A percentile compares a stretch with the other conserved stretches of the same genome.
These are phyloP conservation scores for Scenedesmus sp. DNA, from an alignment of 163 green algal genomes.

Conservation along the genomic window DNA sequence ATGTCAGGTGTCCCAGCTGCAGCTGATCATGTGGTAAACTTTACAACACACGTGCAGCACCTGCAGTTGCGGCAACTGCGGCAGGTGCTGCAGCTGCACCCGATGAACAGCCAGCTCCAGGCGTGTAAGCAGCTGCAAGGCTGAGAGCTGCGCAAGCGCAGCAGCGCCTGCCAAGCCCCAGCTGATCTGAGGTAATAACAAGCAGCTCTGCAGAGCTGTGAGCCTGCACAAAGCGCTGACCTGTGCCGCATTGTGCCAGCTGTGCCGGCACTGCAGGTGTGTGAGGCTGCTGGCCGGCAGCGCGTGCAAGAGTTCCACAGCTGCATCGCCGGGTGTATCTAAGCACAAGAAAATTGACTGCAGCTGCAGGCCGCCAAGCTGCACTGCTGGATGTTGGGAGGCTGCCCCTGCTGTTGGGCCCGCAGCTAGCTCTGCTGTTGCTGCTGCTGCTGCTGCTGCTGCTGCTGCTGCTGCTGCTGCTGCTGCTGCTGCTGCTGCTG, in stretches of 20 bases:
- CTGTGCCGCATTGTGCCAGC: not conserved
- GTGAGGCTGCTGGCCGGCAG: not conserved
- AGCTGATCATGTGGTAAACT: not conserved
- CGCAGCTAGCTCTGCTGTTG: not conserved
- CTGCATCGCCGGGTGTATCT: not conserved
- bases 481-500: not conserved
- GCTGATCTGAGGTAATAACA: not conserved
- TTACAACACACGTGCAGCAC: not conserved
- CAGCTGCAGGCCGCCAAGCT: not conserved
- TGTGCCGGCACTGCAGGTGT: not conserved
- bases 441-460: not conserved
- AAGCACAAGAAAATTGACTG: not conserved
- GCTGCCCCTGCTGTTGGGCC: not conserved
- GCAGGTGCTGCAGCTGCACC: constrained; percentile 87
- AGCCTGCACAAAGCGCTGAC: not conserved
- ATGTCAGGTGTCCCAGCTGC: not conserved
- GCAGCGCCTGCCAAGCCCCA: too few relatives aligned
- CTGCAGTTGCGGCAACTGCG: constrained; percentile 85
- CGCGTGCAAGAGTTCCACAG: not conserved
- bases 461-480: not conserved
- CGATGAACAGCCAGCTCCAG: not conserved
- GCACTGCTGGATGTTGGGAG: not conserved
- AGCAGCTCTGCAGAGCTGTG: not conserved
- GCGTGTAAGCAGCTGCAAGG: not conserved
- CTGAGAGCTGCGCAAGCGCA: not conserved